phyloP scores from a whole-genome alignment of 306 rosid species.

The Bauhinia variegata region DNA sequence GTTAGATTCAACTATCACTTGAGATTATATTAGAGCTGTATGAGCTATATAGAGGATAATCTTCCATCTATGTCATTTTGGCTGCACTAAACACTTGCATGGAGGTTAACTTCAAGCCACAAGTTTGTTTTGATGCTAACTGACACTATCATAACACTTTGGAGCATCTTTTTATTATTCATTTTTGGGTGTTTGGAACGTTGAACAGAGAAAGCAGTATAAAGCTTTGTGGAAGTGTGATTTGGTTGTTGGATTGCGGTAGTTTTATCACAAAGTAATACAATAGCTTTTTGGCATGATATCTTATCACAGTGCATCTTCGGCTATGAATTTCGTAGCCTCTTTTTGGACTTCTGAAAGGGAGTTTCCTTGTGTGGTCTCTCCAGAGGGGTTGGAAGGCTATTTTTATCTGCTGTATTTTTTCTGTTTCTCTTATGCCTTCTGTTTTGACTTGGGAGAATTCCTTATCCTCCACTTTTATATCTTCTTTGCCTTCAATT shows the following conservation, averaged over 20 bases:
- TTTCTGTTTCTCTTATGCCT: too few species aligned
- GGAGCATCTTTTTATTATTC: slow-evolving; percentile 23
- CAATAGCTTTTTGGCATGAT: too few species aligned
- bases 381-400: background rate
- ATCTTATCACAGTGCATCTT: too few species aligned
- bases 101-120: background rate
- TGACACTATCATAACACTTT: background rate
- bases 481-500: too few species aligned
- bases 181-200: background rate
- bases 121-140: slow-evolving; percentile 4
- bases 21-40: slow-evolving; percentile 17
- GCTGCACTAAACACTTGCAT: too few species aligned
- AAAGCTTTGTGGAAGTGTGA: slow-evolving; percentile 6
- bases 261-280: background rate
- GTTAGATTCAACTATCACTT: slow-evolving; percentile 23
- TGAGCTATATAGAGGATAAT: too few species aligned
- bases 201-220: slow-evolving; percentile 7
- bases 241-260: slow-evolving; percentile 1
- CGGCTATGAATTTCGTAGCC: too few species aligned
- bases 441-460: too few species aligned
- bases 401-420: too few species aligned
- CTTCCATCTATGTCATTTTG: too few species aligned
- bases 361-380: background rate
- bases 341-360: background rate
- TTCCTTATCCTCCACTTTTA: too few species aligned